Conservation (phyloP, 2,329 filamentous ascomycete genomes). For the Pseudofabraea citricarpa region DNA sequence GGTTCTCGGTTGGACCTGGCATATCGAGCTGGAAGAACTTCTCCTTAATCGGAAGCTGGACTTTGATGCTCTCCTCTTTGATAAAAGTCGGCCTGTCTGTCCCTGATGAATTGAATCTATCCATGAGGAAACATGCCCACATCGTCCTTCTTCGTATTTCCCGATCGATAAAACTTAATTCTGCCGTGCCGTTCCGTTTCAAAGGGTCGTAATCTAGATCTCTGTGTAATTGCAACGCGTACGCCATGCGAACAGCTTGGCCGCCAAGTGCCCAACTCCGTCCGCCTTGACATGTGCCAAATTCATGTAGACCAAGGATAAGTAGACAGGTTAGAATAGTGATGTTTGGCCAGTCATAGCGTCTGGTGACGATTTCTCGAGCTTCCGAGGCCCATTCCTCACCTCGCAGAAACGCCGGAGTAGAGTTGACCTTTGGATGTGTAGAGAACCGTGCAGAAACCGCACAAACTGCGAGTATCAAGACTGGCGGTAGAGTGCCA, state of each 20-base stretch:
- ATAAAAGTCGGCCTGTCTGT: conserved; percentile 90
- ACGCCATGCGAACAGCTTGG: conserved; percentile 94
- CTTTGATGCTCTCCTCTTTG: conserved; percentile 80
- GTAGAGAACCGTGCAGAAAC: conserved; percentile 93
- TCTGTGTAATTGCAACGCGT: conserved; percentile 87
- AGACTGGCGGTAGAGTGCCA: conserved; percentile 78
- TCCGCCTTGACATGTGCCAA: conserved; percentile 93
- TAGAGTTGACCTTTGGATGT: conserved; percentile 70
- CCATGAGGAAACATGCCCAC: conserved; percentile 98
- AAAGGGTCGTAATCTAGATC: conserved; percentile 81
- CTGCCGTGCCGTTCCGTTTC: conserved; percentile 54
- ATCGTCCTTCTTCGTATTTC: conserved; percentile 91
- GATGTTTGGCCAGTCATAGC: conserved; percentile 93
- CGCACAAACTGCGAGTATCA: conserved; percentile 90
- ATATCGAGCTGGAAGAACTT: conserved; percentile 88
- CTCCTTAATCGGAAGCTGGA: conserved; percentile 88
- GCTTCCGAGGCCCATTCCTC: conserved; percentile 87
- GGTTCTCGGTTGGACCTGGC: conserved; percentile 77
- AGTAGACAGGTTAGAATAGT: conserved; percentile 90
- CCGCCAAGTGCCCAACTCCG: conserved; percentile 94
- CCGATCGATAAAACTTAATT: conserved; percentile 83
- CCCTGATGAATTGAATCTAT: conserved; percentile 93
- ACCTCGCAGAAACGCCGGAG: conserved; percentile 76
- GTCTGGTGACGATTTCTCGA: conserved; percentile 78
- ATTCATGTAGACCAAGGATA: conserved; percentile 87